Evolutionary conservation across 306 rosid genomes (phyloP).

Genomic region (Pterocarpus santalinus): DNA sequence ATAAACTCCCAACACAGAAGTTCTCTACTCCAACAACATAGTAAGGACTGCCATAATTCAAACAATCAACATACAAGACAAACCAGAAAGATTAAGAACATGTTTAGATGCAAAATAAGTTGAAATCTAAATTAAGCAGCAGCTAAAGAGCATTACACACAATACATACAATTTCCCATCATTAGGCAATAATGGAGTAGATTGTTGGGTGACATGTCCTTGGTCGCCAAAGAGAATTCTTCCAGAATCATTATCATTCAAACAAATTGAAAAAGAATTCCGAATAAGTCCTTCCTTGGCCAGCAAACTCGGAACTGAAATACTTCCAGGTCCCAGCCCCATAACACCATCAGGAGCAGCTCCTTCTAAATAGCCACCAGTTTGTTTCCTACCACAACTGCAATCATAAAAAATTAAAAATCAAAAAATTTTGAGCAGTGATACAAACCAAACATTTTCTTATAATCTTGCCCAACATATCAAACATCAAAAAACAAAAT

Average conservation of each 20-base stretch:
- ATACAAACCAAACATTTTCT: conserved; percentile 4
- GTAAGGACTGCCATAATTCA: conserved; percentile 48
- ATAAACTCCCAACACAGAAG: conserved; percentile 63
- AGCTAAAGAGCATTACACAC: background rate
- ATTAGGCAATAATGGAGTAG: conserved; percentile 60
- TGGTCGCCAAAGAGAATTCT: conserved; percentile 74
- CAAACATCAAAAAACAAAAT: conserved; percentile 1
- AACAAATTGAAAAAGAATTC: conserved; percentile 69
- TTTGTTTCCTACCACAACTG: conserved; percentile 76
- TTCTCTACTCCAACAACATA: conserved; percentile 66
- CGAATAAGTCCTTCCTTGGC: conserved; percentile 67
- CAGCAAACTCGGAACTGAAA: conserved; percentile 72
- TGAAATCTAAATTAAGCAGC: conserved; percentile 19
- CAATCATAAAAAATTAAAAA: conserved; percentile 28
- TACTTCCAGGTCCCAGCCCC: conserved; percentile 75
- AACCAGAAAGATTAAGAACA: conserved; percentile 30
- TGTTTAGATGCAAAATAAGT: conserved; percentile 16
- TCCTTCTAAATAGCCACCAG: conserved; percentile 67
- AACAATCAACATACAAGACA: conserved; percentile 37
- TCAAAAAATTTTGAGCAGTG: background rate
- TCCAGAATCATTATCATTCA: conserved; percentile 64
- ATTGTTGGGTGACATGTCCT: conserved; percentile 60
- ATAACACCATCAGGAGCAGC: conserved; percentile 77
- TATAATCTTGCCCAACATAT: conserved; percentile 8
- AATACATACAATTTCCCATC: conserved; percentile 58